A percentile compares a stretch with the other conserved stretches of the same genome.
Conservation (phyloP, 352 stramenopile species). For the Globisporangium mamillatum region DNA sequence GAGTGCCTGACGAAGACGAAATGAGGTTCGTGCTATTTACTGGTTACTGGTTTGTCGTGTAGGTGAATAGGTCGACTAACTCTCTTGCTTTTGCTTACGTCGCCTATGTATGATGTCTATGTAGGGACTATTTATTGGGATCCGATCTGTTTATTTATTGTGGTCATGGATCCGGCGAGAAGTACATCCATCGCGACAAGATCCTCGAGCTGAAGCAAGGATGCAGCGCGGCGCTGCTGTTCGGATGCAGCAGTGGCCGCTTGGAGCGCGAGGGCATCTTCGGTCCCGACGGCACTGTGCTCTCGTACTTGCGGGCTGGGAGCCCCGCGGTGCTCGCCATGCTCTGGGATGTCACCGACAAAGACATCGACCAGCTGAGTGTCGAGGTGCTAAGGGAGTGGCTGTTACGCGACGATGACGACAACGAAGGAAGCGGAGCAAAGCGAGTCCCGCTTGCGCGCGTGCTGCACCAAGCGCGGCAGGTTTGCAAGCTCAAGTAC, state of each 20-base stretch:
- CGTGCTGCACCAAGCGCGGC: slow-evolving; percentile 70
- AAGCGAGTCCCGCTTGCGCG: slow-evolving; percentile 40
- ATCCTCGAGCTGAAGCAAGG: slow-evolving; percentile 47
- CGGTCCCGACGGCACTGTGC: slow-evolving; percentile 92
- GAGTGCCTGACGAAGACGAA: slow-evolving; percentile 43
- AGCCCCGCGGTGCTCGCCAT: slow-evolving; percentile 96
- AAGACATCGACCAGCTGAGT: slow-evolving; percentile 96
- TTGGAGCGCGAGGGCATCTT: slow-evolving; percentile 87
- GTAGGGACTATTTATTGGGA: slow-evolving; percentile 44
- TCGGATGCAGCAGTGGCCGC: slow-evolving; percentile 96
- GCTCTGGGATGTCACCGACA: slow-evolving; percentile 99
- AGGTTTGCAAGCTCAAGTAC: slow-evolving; percentile 92
- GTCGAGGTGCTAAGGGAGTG: slow-evolving; percentile 55
- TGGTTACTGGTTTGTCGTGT: background rate
- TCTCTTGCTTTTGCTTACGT: background rate
- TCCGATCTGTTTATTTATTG: slow-evolving; percentile 96
- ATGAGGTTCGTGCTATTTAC: slow-evolving; percentile 35
- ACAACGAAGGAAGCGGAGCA: slow-evolving; percentile 13
- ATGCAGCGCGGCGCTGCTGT: slow-evolving; percentile 90
- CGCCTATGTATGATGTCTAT: background rate
- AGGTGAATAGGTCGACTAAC: background rate
- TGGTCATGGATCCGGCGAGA: slow-evolving; percentile 95
- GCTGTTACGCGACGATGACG: slow-evolving; percentile 56
- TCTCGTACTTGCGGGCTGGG: slow-evolving; percentile 92
- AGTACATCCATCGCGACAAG: slow-evolving; percentile 85